Percentiles rank a stretch among this genome's conserved stretches.
Evolutionary conservation across 257 asterid species (phyloP).

Genomic region (Coffea canephora): DNA sequence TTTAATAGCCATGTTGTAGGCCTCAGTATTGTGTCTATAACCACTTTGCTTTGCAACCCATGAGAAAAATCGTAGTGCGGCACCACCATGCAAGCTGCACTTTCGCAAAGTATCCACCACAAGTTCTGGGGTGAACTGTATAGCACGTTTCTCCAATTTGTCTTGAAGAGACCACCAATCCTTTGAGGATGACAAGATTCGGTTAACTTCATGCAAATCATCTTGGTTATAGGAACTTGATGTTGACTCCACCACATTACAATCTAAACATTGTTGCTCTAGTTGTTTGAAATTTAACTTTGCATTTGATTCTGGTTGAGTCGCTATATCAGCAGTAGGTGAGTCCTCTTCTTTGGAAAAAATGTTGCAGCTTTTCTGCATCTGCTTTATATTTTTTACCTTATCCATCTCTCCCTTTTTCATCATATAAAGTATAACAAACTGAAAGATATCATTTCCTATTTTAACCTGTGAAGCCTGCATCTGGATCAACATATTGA

Average conservation of each 20-base stretch:
- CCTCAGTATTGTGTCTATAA: slow-evolving; percentile 48
- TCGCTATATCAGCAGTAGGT: slow-evolving; percentile 15
- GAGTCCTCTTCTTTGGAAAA: slow-evolving; percentile 18
- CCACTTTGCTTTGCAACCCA: slow-evolving; percentile 64
- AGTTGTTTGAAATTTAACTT: slow-evolving; percentile 21
- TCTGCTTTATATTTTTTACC: slow-evolving; percentile 34
- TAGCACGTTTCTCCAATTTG: slow-evolving; percentile 44
- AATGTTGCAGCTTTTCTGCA: slow-evolving; percentile 27
- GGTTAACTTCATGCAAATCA: slow-evolving; percentile 37
- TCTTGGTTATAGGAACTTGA: slow-evolving; percentile 23
- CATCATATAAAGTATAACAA: slow-evolving; percentile 44
- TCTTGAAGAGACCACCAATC: slow-evolving; percentile 62
- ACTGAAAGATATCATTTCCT: slow-evolving; percentile 40
- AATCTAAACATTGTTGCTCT: slow-evolving; percentile 20
- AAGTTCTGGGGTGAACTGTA: slow-evolving; percentile 48
- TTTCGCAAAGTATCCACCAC: slow-evolving; percentile 54
- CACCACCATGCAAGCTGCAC: slow-evolving; percentile 41
- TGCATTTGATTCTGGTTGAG: slow-evolving; percentile 19
- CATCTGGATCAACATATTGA: slow-evolving; percentile 56
- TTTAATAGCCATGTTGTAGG: slow-evolving; percentile 79
- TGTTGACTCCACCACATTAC: slow-evolving; percentile 15
- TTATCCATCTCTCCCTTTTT: slow-evolving; percentile 49
- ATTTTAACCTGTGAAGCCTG: slow-evolving; percentile 31
- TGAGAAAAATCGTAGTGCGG: slow-evolving; percentile 59
- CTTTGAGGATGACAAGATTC: slow-evolving; percentile 45